Conservation (phyloP, 306 rosid species). For the Alnus rubra region DNA sequence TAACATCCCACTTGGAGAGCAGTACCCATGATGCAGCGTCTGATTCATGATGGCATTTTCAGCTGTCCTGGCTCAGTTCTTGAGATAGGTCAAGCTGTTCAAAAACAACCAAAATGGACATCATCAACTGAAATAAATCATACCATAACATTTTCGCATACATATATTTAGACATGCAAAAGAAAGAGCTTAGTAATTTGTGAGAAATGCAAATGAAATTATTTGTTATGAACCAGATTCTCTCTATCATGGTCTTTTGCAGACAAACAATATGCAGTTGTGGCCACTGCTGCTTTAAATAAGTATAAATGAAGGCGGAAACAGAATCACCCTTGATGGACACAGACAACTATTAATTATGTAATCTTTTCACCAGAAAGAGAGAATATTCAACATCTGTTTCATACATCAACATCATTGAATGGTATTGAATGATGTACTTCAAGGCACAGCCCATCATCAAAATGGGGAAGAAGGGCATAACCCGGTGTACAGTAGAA, state of each 20-base stretch:
- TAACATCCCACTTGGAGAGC: background rate
- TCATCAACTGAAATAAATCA: background rate
- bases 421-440: background rate
- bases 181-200: background rate
- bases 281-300: background rate
- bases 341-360: background rate
- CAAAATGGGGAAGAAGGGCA: background rate
- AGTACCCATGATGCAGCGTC: background rate
- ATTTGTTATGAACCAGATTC: background rate
- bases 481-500: background rate
- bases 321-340: background rate
- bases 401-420: background rate
- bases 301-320: background rate
- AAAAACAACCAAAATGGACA: background rate
- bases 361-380: background rate
- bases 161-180: background rate
- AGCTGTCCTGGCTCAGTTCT: background rate
- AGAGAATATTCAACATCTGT: background rate
- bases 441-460: background rate
- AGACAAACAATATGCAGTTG: background rate
- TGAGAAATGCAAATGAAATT: background rate
- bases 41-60: constrained; percentile 5
- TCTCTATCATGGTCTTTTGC: background rate
- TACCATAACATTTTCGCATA: background rate
- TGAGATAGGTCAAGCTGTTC: constrained; percentile 10